These are phyloP conservation scores for Lentithecium fluviatile DNA, from an alignment of 495 filamentous ascomycete genomes.

Conservation along the genomic window DNA sequence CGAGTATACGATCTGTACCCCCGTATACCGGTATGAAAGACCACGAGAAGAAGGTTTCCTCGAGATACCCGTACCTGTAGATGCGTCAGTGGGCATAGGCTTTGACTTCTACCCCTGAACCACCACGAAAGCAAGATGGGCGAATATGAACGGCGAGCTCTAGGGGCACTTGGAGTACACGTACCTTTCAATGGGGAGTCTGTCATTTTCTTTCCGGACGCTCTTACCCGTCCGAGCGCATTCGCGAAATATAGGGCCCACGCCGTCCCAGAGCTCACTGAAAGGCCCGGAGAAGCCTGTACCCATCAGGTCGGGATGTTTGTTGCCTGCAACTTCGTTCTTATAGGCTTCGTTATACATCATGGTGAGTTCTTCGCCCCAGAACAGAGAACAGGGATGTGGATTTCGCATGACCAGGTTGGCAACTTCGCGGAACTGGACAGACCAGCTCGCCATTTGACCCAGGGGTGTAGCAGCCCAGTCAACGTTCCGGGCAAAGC, in stretches of 20 bases:
- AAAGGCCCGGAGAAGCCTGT: conserved; percentile 23
- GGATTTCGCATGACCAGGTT: conserved; percentile 29
- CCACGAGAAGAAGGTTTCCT: conserved; percentile 35
- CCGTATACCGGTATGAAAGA: conserved; percentile 30
- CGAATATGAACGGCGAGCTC: too few relatives aligned
- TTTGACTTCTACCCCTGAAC: too few relatives aligned
- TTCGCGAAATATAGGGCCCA: conserved; percentile 23
- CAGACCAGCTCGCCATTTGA: conserved; percentile 26
- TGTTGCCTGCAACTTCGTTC: conserved; percentile 25
- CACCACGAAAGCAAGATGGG: too few relatives aligned
- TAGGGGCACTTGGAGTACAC: too few relatives aligned
- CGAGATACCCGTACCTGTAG: conserved; percentile 20
- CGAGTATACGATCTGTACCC: conserved; percentile 20
- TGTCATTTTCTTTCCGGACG: conserved; percentile 16
- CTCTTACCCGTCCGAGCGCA: conserved; percentile 33
- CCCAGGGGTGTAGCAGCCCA: conserved; percentile 32
- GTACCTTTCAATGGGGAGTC: conserved; percentile 25
- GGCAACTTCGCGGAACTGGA: conserved; percentile 20
- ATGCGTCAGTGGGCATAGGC: too few relatives aligned
- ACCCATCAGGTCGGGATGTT: conserved; percentile 26
- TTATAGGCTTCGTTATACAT: conserved; percentile 32
- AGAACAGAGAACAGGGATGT: conserved; percentile 24
- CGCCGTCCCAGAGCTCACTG: conserved; percentile 19
- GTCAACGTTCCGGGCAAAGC: conserved; percentile 40
- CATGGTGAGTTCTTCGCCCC: conserved; percentile 32